Conservation (phyloP, 495 filamentous ascomycete species). For the Hyaloscypha hepaticicola region DNA sequence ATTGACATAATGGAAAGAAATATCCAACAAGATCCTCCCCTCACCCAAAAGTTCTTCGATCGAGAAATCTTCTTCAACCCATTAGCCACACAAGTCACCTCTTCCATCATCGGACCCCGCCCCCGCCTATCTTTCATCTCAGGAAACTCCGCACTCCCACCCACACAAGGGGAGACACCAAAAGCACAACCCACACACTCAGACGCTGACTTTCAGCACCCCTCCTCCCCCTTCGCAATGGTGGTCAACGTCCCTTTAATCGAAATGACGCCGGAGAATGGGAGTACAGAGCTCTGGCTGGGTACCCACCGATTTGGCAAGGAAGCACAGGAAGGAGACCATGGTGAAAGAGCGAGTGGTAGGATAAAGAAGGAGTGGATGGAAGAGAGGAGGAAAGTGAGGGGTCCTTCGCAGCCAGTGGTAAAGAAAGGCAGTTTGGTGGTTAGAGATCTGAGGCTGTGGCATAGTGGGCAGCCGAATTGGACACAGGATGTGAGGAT, state of each 20-base stretch:
- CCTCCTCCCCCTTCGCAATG: slow-evolving; percentile 51
- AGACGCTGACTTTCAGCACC: slow-evolving; percentile 58
- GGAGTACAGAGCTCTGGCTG: slow-evolving; percentile 60
- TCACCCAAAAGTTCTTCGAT: slow-evolving; percentile 41
- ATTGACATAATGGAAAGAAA: slow-evolving; percentile 32
- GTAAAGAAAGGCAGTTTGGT: slow-evolving; percentile 54
- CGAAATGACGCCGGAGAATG: slow-evolving; percentile 53
- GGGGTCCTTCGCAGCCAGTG: slow-evolving; percentile 48
- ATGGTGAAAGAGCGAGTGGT: slow-evolving; percentile 50
- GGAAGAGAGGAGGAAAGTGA: slow-evolving; percentile 37
- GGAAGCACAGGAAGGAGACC: slow-evolving; percentile 45
- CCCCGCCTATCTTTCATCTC: slow-evolving; percentile 52
- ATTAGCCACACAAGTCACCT: slow-evolving; percentile 49
- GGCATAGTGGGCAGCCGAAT: slow-evolving; percentile 63
- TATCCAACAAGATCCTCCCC: slow-evolving; percentile 54
- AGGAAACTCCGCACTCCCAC: slow-evolving; percentile 53
- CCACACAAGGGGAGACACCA: slow-evolving; percentile 37
- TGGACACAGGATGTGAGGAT: slow-evolving; percentile 45
- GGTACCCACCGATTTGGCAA: slow-evolving; percentile 48
- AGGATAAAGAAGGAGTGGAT: slow-evolving; percentile 43
- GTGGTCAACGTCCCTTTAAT: slow-evolving; percentile 56
- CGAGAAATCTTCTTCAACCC: slow-evolving; percentile 43
- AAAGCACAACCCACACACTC: slow-evolving; percentile 51
- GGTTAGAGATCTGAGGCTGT: slow-evolving; percentile 56
- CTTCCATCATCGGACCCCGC: slow-evolving; percentile 47